Percentiles rank a stretch among this genome's conserved stretches.
These are phyloP conservation scores for Poteriospumella lacustris DNA, from an alignment of 108 stramenopile species.

Conservation along the genomic window DNA sequence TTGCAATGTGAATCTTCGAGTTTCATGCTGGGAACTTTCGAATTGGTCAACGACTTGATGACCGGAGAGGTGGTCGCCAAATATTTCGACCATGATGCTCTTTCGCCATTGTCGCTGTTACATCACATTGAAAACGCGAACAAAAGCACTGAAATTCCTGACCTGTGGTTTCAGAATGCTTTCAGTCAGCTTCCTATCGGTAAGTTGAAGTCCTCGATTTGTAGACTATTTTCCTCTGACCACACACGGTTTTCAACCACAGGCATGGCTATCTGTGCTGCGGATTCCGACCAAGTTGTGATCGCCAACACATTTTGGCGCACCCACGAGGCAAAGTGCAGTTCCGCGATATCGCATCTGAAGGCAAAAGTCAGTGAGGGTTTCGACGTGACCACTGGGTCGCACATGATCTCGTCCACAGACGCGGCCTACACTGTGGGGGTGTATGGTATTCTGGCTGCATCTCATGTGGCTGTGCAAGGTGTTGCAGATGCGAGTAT, in stretches of 20 bases:
- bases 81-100: neutral
- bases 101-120: neutral
- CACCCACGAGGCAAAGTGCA: neutral
- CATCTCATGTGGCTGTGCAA: too few relatives aligned
- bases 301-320: neutral
- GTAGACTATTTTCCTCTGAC: neutral
- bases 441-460: neutral
- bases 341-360: neutral
- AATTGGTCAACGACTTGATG: constrained; percentile 1
- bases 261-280: neutral
- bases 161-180: neutral
- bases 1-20: neutral
- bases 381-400: neutral
- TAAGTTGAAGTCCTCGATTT: neutral
- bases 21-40: constrained; percentile 3
- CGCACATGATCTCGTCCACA: neutral
- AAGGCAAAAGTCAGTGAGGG: neutral
- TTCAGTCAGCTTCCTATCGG: neutral
- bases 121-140: neutral
- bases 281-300: neutral
- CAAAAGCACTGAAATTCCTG: too few relatives aligned
- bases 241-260: neutral
- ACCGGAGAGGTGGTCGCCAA: too few relatives aligned
- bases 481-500: too few relatives aligned
- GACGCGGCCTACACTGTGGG: neutral